Evolutionary conservation across 2,329 filamentous ascomycete genomes (phyloP), one percentile per base, ranked within the genome.

Genomic region (Fusarium chaquense): DNA sequence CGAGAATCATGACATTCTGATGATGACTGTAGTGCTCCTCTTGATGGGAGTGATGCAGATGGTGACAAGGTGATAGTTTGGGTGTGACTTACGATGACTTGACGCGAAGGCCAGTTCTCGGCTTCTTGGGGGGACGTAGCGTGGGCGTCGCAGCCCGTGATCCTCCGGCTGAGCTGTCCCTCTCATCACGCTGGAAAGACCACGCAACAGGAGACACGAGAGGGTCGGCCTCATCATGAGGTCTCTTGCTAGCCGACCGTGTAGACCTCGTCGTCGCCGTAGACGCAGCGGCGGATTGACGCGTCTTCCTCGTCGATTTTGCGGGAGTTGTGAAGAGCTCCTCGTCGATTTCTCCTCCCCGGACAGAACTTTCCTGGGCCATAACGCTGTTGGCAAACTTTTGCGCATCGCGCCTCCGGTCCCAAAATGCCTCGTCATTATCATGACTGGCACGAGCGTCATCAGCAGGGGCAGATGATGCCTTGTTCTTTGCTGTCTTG

Each of bases 71-170:
- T 47, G 43, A 56, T 46, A 44, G 43, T 47, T 49, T 45, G 53
- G 45, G 41, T 65, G 72, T 71, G 67, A 89, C 89, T 86, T 82
- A 90, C 90, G 90, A 92, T 78, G 85, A 87, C 81, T 92, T 91
- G 76, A 91, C 85, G 71, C 90, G 88, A 63, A 88, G 83, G 40
- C 88, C 89, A 55, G 84, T 85, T 76, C 88, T 86, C 51, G 84
- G 81, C 78, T 86, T 90, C 83, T 90, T 90, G 63, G 82, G 79
- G 33, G 87, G 83, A 41, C 86, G 86, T 57, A 85, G 81, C 44
- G 84, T 83, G 9, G 89, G 89, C 33, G 89, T 91, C 58, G 83
- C 86, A 58, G 87, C 87, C 70, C 89, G 86, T 33, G 89, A 90
- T 70, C 81, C 84, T 47, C 83, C 79, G 74, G 82, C 65, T 77